These are phyloP conservation scores for Fraxinus floribunda DNA, from an alignment of 305 asterid genomes.

Conservation along the genomic window DNA sequence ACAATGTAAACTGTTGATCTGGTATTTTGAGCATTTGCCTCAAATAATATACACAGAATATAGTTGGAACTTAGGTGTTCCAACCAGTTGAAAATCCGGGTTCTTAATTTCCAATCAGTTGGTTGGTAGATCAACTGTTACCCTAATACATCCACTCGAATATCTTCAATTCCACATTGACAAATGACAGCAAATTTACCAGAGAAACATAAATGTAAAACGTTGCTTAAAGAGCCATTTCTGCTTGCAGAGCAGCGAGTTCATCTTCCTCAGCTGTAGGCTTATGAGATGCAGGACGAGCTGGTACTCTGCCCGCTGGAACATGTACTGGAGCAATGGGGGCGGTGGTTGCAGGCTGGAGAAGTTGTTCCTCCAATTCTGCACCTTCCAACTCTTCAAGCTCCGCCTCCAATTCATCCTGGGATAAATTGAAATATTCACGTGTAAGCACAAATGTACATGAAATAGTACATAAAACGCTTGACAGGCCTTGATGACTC, in stretches of 20 bases:
- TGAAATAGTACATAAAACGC: neutral
- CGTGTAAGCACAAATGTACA: neutral
- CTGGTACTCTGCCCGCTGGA: neutral
- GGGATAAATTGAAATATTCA: constrained; percentile 1
- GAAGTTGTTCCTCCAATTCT: neutral
- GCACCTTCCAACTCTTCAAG: neutral
- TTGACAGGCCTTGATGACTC: neutral
- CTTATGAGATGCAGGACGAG: neutral
- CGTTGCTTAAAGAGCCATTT: neutral
- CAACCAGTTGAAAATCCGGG: neutral
- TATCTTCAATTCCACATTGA: neutral
- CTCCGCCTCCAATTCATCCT: constrained; percentile 14
- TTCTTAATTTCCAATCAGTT: neutral
- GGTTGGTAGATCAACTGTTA: neutral
- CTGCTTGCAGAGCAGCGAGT: neutral
- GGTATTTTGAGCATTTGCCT: neutral
- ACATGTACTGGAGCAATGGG: neutral
- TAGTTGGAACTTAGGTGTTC: neutral
- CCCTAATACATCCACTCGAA: neutral
- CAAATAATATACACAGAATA: constrained; percentile 5
- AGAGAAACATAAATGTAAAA: neutral
- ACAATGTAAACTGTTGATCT: neutral
- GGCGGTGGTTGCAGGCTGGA: neutral
- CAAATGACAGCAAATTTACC: neutral
- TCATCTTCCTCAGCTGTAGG: neutral